Evolutionary conservation across 2,329 filamentous ascomycete genomes (phyloP).

Genomic region (Colletotrichum siamense): DNA sequence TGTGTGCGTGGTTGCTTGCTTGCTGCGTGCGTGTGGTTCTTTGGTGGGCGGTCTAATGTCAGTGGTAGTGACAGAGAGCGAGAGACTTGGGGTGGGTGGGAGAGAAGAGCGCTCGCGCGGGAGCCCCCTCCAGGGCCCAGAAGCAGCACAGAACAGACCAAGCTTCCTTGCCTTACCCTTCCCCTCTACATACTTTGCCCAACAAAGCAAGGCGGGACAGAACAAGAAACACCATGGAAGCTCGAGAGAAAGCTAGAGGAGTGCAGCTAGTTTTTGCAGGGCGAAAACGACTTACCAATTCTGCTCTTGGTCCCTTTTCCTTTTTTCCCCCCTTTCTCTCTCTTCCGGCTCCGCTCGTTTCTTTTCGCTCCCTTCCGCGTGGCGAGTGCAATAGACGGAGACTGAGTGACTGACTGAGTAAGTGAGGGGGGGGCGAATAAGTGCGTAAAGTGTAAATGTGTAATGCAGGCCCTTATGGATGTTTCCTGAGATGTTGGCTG

Average conservation of each 20-base stretch:
- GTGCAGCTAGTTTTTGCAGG: background rate
- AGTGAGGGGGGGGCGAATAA: slow-evolving; percentile 4
- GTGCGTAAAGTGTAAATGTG: background rate
- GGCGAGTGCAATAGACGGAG: background rate
- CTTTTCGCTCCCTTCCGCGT: background rate
- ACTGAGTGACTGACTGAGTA: slow-evolving; percentile 2
- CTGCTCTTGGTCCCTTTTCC: background rate
- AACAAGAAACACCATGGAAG: slow-evolving; percentile 12
- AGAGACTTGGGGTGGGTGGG: background rate
- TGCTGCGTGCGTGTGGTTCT: background rate
- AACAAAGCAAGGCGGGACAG: slow-evolving; percentile 8
- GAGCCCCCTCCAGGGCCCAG: background rate
- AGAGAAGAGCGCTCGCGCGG: background rate
- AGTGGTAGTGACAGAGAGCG: background rate
- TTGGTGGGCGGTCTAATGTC: background rate
- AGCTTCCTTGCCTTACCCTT: slow-evolving; percentile 8
- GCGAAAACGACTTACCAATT: background rate
- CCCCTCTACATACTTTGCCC: slow-evolving; percentile 3
- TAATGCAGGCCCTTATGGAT: background rate
- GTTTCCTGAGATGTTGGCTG: background rate
- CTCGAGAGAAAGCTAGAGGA: slow-evolving; percentile 4
- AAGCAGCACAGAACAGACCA: background rate
- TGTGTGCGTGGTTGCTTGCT: background rate
- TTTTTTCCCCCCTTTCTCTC: background rate
- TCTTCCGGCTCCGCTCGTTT: background rate